These are phyloP conservation scores for Arabis alpina DNA, from an alignment of 345 rosid species.

Conservation along the genomic window DNA sequence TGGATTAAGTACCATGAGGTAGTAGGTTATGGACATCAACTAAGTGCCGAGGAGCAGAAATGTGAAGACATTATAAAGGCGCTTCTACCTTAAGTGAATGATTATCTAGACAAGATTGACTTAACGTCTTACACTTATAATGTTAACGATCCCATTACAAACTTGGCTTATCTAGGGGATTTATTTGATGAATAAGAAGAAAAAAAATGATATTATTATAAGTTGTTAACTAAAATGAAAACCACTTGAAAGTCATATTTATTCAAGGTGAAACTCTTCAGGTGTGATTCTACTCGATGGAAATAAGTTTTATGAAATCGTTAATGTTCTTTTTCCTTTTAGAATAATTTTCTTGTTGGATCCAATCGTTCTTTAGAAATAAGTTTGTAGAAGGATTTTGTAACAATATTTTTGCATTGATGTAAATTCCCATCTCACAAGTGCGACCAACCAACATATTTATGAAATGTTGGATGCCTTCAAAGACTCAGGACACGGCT, in stretches of 20 bases:
- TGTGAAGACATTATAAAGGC: constrained; percentile 60
- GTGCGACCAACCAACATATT: too few species aligned
- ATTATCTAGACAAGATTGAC: background rate
- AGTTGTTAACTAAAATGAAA: background rate
- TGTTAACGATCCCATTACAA: background rate
- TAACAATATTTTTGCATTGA: too few species aligned
- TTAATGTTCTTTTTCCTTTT: background rate
- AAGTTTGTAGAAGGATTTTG: too few species aligned
- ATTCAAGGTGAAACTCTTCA: background rate
- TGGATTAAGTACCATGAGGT: constrained; percentile 83
- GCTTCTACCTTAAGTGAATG: constrained; percentile 46
- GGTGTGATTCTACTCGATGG: background rate
- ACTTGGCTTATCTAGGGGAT: background rate
- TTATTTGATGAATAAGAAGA: background rate
- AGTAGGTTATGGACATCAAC: constrained; percentile 61
- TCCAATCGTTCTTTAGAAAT: background rate
- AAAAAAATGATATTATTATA: background rate
- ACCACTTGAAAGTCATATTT: background rate
- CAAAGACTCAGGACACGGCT: too few species aligned
- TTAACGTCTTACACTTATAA: constrained; percentile 3
- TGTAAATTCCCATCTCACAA: too few species aligned
- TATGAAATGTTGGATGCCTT: too few species aligned
- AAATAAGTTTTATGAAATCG: background rate
- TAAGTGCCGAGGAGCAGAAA: constrained; percentile 42
- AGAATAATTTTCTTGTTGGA: background rate